Percentiles rank a stretch among this genome's conserved stretches.
These are phyloP conservation scores for Boletus subparvulus DNA, from an alignment of 768 basidiomycete genomes.

Conservation along the genomic window DNA sequence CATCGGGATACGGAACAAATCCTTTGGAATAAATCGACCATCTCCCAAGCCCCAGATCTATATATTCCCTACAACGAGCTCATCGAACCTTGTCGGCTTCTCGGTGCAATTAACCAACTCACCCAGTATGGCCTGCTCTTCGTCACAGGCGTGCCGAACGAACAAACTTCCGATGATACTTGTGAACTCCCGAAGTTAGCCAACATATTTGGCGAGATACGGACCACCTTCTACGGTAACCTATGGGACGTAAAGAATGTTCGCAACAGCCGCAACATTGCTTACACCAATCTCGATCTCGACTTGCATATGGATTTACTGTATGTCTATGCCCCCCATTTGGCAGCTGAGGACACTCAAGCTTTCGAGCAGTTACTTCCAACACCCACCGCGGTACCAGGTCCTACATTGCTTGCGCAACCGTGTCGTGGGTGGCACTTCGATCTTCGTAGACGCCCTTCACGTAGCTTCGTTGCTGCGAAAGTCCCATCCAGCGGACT, in stretches of 20 bases:
- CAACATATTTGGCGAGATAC: constrained; percentile 67
- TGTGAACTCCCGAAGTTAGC: constrained; percentile 74
- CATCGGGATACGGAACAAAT: constrained; percentile 42
- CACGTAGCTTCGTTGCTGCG: constrained; percentile 59
- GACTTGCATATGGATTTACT: constrained; percentile 91
- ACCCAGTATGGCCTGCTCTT: constrained; percentile 72
- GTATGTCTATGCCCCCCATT: constrained; percentile 47
- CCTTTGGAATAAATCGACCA: constrained; percentile 47
- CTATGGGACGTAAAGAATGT: constrained; percentile 86
- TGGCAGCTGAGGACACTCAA: neutral
- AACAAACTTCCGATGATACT: constrained; percentile 52
- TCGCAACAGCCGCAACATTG: constrained; percentile 80
- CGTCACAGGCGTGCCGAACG: constrained; percentile 65
- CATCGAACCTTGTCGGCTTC: constrained; percentile 44
- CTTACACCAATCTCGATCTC: constrained; percentile 88
- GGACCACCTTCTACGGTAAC: constrained; percentile 87
- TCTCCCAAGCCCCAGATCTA: constrained; percentile 42
- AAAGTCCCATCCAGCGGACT: constrained; percentile 46
- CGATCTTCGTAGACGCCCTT: constrained; percentile 83
- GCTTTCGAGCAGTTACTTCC: constrained; percentile 66
- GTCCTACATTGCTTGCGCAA: constrained; percentile 89
- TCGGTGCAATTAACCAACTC: constrained; percentile 66
- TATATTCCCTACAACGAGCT: constrained; percentile 58
- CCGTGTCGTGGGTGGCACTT: constrained; percentile 77
- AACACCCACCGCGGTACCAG: constrained; percentile 89